A percentile compares a stretch with the other conserved stretches of the same genome.
Conservation (phyloP, 768 basidiomycete genomes). For the Lepiota brunneoincarnata region DNA sequence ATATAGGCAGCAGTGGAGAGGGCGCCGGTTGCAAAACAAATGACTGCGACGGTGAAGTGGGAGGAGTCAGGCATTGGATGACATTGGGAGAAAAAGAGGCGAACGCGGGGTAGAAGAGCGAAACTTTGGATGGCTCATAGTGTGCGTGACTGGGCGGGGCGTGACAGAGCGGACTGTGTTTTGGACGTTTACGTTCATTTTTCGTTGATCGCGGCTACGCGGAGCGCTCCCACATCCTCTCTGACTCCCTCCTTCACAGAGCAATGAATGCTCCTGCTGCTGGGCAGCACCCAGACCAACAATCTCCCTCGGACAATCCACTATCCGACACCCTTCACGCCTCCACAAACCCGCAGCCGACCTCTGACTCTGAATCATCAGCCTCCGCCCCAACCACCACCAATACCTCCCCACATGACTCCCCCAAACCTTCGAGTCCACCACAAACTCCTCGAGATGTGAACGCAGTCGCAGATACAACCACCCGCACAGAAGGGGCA, state of each 20-base stretch:
- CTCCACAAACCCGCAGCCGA: constrained; percentile 25
- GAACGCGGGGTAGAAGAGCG: neutral
- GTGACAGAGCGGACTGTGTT: constrained; percentile 6
- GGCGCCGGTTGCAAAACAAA: constrained; percentile 29
- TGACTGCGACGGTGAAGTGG: constrained; percentile 39
- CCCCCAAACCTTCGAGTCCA: constrained; percentile 2
- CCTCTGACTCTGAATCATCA: constrained; percentile 25
- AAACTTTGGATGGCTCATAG: too few relatives aligned
- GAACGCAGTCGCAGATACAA: neutral
- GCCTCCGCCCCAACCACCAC: constrained; percentile 21
- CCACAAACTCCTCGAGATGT: neutral
- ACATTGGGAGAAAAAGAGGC: neutral
- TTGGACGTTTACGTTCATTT: constrained; percentile 24
- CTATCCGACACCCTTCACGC: constrained; percentile 24
- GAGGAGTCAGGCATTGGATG: neutral
- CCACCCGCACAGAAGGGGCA: neutral
- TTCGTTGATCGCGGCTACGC: constrained; percentile 28
- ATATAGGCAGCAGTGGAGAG: constrained; percentile 90
- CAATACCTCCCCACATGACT: constrained; percentile 8
- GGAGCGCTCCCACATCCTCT: constrained; percentile 6
- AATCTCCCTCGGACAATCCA: neutral
- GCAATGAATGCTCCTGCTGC: constrained; percentile 15
- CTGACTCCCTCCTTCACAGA: neutral
- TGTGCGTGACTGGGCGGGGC: constrained; percentile 6
- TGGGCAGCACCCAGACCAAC: constrained; percentile 7